Conservation (phyloP, 1,284 basidiomycete genomes). For the Ustilago tritici region DNA sequence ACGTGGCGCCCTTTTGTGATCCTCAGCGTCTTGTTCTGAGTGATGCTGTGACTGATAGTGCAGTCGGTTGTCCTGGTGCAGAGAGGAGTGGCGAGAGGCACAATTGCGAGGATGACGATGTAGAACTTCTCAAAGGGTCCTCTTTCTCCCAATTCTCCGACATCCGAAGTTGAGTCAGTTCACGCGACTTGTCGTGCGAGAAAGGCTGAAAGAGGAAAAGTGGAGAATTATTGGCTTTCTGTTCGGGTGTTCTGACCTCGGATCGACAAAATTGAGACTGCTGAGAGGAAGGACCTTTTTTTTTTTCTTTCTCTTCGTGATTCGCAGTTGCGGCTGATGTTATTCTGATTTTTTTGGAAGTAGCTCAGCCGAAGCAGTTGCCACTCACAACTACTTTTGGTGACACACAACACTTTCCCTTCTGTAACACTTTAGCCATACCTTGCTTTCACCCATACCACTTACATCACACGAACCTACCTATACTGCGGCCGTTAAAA, state of each 20-base stretch:
- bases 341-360: conserved; percentile 20
- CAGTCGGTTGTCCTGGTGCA: neutral
- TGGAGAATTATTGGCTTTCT: conserved; percentile 18
- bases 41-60: neutral
- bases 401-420: neutral
- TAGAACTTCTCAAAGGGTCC: conserved; percentile 23
- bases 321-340: conserved; percentile 24
- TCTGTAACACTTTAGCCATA: neutral
- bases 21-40: neutral
- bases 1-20: no score
- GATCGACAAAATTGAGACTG: conserved; percentile 9
- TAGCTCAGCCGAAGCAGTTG: conserved; percentile 15
- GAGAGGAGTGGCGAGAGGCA: neutral
- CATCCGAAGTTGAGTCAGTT: conserved; percentile 11
- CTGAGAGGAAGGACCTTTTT: conserved; percentile 1
- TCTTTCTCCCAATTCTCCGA: conserved; percentile 24
- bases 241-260: conserved; percentile 19
- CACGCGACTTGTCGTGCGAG: conserved; percentile 33
- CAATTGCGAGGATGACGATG: neutral
- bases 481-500: neutral
- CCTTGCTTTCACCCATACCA: neutral
- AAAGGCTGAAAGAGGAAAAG: conserved; percentile 7
- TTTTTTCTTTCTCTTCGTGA: neutral
- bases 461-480: neutral
- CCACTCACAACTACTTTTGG: neutral